Conservation (phyloP, 352 stramenopile genomes). For the Aphanomyces cochlioides region DNA sequence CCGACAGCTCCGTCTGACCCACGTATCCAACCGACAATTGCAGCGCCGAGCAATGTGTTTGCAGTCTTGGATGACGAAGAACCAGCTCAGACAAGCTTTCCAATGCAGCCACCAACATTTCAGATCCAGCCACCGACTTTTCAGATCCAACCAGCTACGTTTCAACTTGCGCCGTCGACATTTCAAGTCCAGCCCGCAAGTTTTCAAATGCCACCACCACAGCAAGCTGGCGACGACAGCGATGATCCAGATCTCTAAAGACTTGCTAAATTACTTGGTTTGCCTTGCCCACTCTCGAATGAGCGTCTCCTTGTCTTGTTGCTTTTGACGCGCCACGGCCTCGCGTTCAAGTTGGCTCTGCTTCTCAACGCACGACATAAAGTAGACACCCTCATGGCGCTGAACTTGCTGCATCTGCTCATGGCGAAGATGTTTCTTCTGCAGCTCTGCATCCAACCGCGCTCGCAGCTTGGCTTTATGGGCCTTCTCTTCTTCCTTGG, state of each 20-base stretch:
- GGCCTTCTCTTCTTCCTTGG: constrained; percentile 14
- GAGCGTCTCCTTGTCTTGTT: constrained; percentile 25
- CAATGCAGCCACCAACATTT: constrained; percentile 15
- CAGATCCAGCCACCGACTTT: constrained; percentile 18
- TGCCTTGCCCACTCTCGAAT: constrained; percentile 24
- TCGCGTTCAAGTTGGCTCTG: constrained; percentile 15
- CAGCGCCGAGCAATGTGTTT: constrained; percentile 17
- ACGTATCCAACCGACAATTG: constrained; percentile 2
- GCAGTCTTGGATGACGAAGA: constrained; percentile 21
- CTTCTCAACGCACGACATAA: constrained; percentile 18
- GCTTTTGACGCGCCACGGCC: constrained; percentile 8
- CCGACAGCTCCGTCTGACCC: neutral
- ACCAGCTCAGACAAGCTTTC: neutral
- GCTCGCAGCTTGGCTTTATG: constrained; percentile 15
- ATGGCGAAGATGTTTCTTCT: constrained; percentile 1
- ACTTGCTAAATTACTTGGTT: constrained; percentile 2
- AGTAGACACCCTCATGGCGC: constrained; percentile 28
- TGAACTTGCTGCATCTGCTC: constrained; percentile 1
- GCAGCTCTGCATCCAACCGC: constrained; percentile 20
- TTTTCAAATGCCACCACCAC: constrained; percentile 8
- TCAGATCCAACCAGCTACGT: constrained; percentile 9
- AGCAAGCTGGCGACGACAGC: neutral
- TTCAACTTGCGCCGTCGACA: constrained; percentile 8
- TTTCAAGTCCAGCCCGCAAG: constrained; percentile 1
- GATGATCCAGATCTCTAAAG: constrained; percentile 10